Evolutionary conservation across 345 rosid genomes (phyloP), one percentile per base, ranked within the genome.

Genomic region (Laguncularia racemosa): DNA sequence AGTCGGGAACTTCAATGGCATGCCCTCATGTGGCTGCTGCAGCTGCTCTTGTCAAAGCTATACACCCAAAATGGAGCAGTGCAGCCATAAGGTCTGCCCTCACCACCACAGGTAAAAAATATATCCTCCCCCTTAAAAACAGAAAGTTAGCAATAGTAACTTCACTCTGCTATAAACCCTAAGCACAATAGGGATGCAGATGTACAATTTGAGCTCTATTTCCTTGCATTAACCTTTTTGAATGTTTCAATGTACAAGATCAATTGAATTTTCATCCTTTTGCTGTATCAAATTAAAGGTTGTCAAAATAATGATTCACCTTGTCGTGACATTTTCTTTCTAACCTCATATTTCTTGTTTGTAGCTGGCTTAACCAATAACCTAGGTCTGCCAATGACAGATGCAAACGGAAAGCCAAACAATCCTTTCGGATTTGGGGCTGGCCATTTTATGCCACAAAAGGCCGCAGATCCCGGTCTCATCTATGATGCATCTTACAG

Each of bases 1-100:
- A 50, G 8, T 71, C 95, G 1, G 98, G 98, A 54, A 92, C 98
- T 66, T 92, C 98, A 3, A 92, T 92, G 98, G 68, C 98, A 56
- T 75, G 84, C 66, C 96, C 98, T 63, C 98, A 92, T 72, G 95
- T 89, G 20, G 76, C 95, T 13, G 98, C 80, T 20, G 73, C 74
- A 7, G 86, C 81, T 12, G 86, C 88, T 15, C 93, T 89, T 53
- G 83, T 89, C 54, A 85, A 60, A 75, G 88, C 93, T 20, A 68
- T 81, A 18, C 86, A 89, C 55, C 97, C 95, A 0, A 44, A 63
- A 2, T 92, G 98, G 96, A 92, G 91, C 78, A 65, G 75, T 53
- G 93, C 96, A 33, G 96, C 96, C 13, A 74, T 92, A 67, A 73
- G 90, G 78, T 89, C 98, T 18, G 91, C 98, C 23, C 63, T 82